Evolutionary conservation across 2,329 filamentous ascomycete genomes (phyloP).

Genomic region (Monilinia fructicola): DNA sequence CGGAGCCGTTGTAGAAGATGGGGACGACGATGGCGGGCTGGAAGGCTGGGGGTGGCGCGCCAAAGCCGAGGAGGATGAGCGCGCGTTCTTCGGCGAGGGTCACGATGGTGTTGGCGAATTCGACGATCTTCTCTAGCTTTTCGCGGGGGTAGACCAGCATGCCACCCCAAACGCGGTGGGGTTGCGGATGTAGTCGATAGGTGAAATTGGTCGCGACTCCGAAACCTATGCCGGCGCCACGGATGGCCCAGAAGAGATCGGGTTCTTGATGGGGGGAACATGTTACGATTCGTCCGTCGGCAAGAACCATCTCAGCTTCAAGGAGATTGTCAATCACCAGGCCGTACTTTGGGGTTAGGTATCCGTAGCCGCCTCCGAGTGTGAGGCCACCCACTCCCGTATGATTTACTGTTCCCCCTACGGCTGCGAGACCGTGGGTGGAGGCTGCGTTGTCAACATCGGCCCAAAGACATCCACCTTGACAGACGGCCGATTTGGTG

Average conservation of each 20-base stretch:
- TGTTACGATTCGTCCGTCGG: slow-evolving; percentile 40
- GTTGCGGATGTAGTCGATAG: slow-evolving; percentile 36
- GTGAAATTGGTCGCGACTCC: slow-evolving; percentile 21
- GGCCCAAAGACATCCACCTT: slow-evolving; percentile 28
- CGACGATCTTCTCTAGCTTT: slow-evolving; percentile 25
- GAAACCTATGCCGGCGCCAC: slow-evolving; percentile 18
- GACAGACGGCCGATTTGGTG: slow-evolving; percentile 23
- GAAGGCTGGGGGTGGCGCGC: slow-evolving; percentile 21
- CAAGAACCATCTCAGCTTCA: slow-evolving; percentile 16
- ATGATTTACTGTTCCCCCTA: slow-evolving; percentile 20
- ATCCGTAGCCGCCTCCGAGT: slow-evolving; percentile 20
- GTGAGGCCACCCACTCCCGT: slow-evolving; percentile 22
- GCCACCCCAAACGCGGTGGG: slow-evolving; percentile 45
- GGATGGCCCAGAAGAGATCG: slow-evolving; percentile 53
- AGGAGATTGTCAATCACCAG: slow-evolving; percentile 24
- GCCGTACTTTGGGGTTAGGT: slow-evolving; percentile 21
- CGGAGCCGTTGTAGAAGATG: slow-evolving; percentile 42
- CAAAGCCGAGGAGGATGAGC: slow-evolving; percentile 18
- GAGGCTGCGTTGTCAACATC: slow-evolving; percentile 25
- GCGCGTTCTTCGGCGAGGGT: slow-evolving; percentile 20
- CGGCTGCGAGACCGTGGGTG: slow-evolving; percentile 19
- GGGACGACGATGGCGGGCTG: slow-evolving; percentile 21
- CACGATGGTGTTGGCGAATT: slow-evolving; percentile 27
- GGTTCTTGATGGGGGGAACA: slow-evolving; percentile 46
- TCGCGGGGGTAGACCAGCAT: slow-evolving; percentile 27